A percentile compares a stretch with the other conserved stretches of the same genome.
Conservation (phyloP, 1,284 basidiomycete genomes). For the Heterobasidion occidentale region DNA sequence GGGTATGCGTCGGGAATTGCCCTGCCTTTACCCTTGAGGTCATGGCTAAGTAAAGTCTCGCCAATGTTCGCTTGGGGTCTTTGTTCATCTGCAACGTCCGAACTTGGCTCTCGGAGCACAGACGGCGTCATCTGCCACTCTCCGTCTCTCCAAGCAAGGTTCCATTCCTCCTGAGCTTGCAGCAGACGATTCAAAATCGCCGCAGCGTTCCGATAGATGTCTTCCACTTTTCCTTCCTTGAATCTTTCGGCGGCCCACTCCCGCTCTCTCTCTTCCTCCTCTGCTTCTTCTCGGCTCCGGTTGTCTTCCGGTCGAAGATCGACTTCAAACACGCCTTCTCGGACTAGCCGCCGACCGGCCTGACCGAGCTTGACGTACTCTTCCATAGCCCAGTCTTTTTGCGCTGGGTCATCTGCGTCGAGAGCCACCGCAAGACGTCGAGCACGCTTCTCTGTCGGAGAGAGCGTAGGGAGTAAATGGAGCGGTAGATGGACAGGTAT, state of each 20-base stretch:
- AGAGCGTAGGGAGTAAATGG: conserved; percentile 10
- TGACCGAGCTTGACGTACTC: conserved; percentile 13
- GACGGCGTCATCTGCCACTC: not conserved
- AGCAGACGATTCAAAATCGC: conserved; percentile 10
- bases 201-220: conserved; percentile 10
- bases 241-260: conserved; percentile 11
- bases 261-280: conserved; percentile 11
- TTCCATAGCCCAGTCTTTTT: conserved; percentile 11
- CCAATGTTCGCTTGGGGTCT: not conserved
- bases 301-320: conserved; percentile 1
- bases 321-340: conserved; percentile 13
- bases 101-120: not conserved
- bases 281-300: conserved; percentile 7
- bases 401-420: conserved; percentile 11
- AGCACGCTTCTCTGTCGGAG: conserved; percentile 8
- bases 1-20: not conserved
- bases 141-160: conserved; percentile 7
- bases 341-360: conserved; percentile 9
- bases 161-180: conserved; percentile 11
- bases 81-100: not conserved
- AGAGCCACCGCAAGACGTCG: conserved; percentile 12
- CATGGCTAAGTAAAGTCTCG: not conserved
- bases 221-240: conserved; percentile 9
- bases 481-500: conserved; percentile 3
- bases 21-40: not conserved